Conservation (phyloP, 495 filamentous ascomycete species). For the Penicillium turbatum region DNA sequence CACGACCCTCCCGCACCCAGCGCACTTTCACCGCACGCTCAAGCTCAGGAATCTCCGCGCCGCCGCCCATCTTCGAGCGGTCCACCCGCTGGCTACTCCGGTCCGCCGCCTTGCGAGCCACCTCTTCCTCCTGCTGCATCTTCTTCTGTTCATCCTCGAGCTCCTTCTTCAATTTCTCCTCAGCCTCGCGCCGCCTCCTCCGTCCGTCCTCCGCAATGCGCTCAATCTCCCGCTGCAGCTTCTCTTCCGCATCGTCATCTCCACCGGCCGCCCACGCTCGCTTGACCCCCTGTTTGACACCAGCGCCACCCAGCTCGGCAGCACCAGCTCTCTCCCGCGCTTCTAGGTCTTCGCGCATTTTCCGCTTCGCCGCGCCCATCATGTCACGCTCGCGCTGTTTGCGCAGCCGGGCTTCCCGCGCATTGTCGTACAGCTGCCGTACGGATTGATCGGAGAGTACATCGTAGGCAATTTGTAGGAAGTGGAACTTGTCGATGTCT, state of each 20-base stretch:
- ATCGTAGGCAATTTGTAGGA: slow-evolving; percentile 68
- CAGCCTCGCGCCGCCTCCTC: slow-evolving; percentile 46
- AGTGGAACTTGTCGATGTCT: slow-evolving; percentile 68
- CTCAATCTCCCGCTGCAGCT: slow-evolving; percentile 55
- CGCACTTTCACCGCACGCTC: slow-evolving; percentile 59
- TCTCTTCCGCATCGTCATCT: slow-evolving; percentile 54
- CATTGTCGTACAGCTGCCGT: slow-evolving; percentile 65
- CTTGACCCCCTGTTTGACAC: slow-evolving; percentile 39
- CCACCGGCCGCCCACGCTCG: slow-evolving; percentile 38
- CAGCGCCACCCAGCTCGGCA: slow-evolving; percentile 14
- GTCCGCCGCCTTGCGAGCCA: slow-evolving; percentile 29
- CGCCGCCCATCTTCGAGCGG: slow-evolving; percentile 38
- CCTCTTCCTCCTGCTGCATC: slow-evolving; percentile 35
- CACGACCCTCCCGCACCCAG: slow-evolving; percentile 49
- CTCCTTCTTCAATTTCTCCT: slow-evolving; percentile 46
- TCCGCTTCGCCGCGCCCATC: slow-evolving; percentile 60
- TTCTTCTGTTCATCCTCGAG: slow-evolving; percentile 47
- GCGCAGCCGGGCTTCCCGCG: slow-evolving; percentile 56
- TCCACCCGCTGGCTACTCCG: slow-evolving; percentile 37
- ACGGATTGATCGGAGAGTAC: slow-evolving; percentile 60
- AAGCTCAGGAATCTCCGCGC: slow-evolving; percentile 48
- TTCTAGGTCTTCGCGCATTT: slow-evolving; percentile 76
- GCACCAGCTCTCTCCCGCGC: slow-evolving; percentile 50
- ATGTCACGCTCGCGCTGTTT: slow-evolving; percentile 60
- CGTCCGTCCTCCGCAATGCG: slow-evolving; percentile 62